Conservation (phyloP, 1,284 basidiomycete genomes). For the Hypsizygus ulmarius region DNA sequence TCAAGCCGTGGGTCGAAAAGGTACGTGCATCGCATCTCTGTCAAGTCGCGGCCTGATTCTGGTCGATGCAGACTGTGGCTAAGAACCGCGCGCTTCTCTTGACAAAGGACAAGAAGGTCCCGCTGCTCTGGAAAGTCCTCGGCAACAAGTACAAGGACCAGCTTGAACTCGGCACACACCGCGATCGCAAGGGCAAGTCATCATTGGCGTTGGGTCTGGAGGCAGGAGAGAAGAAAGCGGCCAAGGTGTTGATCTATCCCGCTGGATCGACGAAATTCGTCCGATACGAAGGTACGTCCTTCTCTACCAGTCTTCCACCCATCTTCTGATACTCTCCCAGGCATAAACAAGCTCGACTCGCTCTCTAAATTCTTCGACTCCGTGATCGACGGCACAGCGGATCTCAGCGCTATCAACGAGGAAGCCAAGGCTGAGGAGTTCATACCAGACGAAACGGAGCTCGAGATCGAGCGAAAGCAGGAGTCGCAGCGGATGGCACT, state of each 20-base stretch:
- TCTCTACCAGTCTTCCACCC: neutral
- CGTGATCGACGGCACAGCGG: constrained; percentile 60
- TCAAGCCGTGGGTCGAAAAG: constrained; percentile 61
- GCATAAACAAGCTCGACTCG: constrained; percentile 61
- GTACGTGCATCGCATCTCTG: constrained; percentile 33
- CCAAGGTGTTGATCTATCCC: constrained; percentile 67
- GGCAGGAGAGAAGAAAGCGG: constrained; percentile 48
- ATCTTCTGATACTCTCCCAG: constrained; percentile 32
- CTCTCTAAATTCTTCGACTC: constrained; percentile 68
- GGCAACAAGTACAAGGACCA: constrained; percentile 70
- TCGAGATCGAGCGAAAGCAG: constrained; percentile 48
- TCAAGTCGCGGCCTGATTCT: neutral
- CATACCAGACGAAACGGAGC: constrained; percentile 39
- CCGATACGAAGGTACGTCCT: constrained; percentile 55
- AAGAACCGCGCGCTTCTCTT: constrained; percentile 71
- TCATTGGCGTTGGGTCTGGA: constrained; percentile 56
- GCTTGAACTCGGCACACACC: constrained; percentile 66
- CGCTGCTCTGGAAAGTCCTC: constrained; percentile 83
- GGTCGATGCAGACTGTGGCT: constrained; percentile 31
- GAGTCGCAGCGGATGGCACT: constrained; percentile 52
- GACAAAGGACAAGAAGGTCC: constrained; percentile 75
- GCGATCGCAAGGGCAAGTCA: constrained; percentile 62
- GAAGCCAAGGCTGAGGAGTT: constrained; percentile 39
- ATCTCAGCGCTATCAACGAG: constrained; percentile 41
- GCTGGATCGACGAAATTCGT: constrained; percentile 51